phyloP scores from a whole-genome alignment of 179 eudicot genomes.

The Silene vulgaris region DNA sequence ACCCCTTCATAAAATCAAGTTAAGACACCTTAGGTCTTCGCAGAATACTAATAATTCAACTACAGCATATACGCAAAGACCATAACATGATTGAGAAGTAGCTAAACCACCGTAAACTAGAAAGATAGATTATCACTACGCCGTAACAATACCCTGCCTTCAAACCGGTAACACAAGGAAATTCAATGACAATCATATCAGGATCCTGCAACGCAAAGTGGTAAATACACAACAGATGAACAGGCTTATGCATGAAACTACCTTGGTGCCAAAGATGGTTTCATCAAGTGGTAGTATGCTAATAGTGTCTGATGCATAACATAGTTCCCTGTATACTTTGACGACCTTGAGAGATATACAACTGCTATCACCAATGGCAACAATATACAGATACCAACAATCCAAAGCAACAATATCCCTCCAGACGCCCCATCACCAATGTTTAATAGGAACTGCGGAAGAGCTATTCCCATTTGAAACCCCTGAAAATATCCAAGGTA shows the following conservation, averaged over 20 bases:
- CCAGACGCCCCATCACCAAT: conserved; percentile 75
- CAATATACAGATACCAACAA: conserved; percentile 82
- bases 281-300: conserved; percentile 69
- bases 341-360: conserved; percentile 67
- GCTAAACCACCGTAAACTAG: not conserved
- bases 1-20: not conserved
- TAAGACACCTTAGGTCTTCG: too few relatives aligned
- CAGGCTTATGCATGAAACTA: conserved; percentile 21
- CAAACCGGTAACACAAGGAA: not conserved
- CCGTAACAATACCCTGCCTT: not conserved
- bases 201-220: not conserved
- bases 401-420: conserved; percentile 71
- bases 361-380: conserved; percentile 77
- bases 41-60: too few relatives aligned
- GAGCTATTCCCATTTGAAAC: conserved; percentile 96
- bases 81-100: not conserved
- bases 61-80: not conserved
- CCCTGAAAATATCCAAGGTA: conserved; percentile 44
- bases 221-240: not conserved
- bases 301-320: conserved; percentile 82
- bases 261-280: conserved; percentile 91
- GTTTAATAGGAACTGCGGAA: conserved; percentile 75
- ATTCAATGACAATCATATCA: not conserved
- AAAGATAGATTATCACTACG: not conserved
- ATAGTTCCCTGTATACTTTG: conserved; percentile 81